These are phyloP conservation scores for Multifurca ochricompacta DNA, from an alignment of 768 basidiomycete genomes.

Conservation along the genomic window DNA sequence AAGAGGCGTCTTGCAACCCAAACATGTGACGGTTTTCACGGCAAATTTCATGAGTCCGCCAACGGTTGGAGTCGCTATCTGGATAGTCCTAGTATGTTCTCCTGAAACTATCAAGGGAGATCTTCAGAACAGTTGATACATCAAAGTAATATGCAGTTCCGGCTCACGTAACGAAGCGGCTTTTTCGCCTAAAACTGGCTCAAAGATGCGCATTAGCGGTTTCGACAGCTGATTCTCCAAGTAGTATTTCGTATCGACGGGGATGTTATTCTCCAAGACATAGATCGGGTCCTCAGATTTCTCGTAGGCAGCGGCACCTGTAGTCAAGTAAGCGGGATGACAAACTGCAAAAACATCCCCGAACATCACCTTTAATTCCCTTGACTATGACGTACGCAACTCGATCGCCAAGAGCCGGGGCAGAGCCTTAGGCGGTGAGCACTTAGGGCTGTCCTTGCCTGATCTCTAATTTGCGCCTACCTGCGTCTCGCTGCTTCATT, in stretches of 20 bases:
- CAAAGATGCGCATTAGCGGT: slow-evolving; percentile 95
- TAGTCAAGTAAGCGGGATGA: neutral
- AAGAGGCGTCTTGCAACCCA: slow-evolving; percentile 91
- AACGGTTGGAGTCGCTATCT: slow-evolving; percentile 92
- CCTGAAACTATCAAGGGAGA: slow-evolving; percentile 63
- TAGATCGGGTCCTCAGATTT: slow-evolving; percentile 98
- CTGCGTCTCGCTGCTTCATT: slow-evolving; percentile 94
- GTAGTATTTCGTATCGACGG: slow-evolving; percentile 97
- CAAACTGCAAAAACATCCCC: neutral
- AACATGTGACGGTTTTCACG: slow-evolving; percentile 89
- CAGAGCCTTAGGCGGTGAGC: slow-evolving; percentile 54
- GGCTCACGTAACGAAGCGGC: slow-evolving; percentile 71
- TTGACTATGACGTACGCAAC: slow-evolving; percentile 99
- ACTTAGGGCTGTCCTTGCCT: neutral
- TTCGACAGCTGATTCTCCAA: slow-evolving; percentile 97
- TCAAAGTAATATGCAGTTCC: neutral
- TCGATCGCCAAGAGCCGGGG: slow-evolving; percentile 95
- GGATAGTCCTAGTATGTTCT: slow-evolving; percentile 91
- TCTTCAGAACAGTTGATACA: slow-evolving; percentile 2
- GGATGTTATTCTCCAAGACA: slow-evolving; percentile 95
- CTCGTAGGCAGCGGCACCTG: slow-evolving; percentile 94
- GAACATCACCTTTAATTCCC: slow-evolving; percentile 69
- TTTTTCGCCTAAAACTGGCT: slow-evolving; percentile 93
- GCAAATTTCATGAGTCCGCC: slow-evolving; percentile 99
- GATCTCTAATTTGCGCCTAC: slow-evolving; percentile 29